Percentiles rank a stretch among this genome's conserved stretches.
These are phyloP conservation scores for Aphanoascus verrucosus DNA, from an alignment of 2,329 filamentous ascomycete species.

Conservation along the genomic window DNA sequence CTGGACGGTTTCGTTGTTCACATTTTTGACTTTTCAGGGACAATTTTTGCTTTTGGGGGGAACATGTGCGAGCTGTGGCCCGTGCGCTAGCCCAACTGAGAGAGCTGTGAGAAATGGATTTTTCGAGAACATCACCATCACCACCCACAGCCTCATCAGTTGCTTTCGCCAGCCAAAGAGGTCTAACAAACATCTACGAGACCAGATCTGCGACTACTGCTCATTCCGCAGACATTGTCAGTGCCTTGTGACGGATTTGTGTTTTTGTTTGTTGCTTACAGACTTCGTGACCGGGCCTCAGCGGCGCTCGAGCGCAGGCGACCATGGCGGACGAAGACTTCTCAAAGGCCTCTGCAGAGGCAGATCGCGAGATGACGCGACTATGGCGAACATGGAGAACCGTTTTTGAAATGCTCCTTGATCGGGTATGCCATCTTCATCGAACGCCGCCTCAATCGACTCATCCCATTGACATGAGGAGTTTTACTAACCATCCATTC, in stretches of 20 bases:
- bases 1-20: conserved; percentile 6
- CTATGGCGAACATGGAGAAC: conserved; percentile 94
- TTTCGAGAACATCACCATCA: conserved; percentile 20
- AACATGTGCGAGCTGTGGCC: conserved; percentile 15
- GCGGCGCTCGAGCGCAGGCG: not conserved
- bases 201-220: not conserved
- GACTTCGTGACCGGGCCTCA: not conserved
- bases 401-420: conserved; percentile 85
- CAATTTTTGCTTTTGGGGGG: conserved; percentile 6
- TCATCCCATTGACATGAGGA: not conserved
- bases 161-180: not conserved
- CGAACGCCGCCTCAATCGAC: too few relatives aligned
- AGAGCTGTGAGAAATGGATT: conserved; percentile 17
- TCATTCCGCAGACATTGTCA: not conserved
- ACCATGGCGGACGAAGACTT: conserved; percentile 33
- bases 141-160: not conserved
- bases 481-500: not conserved
- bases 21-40: conserved; percentile 10
- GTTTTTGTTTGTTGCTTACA: conserved; percentile 12
- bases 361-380: conserved; percentile 44
- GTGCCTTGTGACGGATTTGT: not conserved
- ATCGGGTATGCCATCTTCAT: conserved; percentile 54
- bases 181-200: not conserved
- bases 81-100: conserved; percentile 20
- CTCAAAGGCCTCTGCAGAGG: conserved; percentile 28